phyloP scores from a whole-genome alignment of 2,329 filamentous ascomycete species.

The Aspergillus ochraceoroseus region DNA sequence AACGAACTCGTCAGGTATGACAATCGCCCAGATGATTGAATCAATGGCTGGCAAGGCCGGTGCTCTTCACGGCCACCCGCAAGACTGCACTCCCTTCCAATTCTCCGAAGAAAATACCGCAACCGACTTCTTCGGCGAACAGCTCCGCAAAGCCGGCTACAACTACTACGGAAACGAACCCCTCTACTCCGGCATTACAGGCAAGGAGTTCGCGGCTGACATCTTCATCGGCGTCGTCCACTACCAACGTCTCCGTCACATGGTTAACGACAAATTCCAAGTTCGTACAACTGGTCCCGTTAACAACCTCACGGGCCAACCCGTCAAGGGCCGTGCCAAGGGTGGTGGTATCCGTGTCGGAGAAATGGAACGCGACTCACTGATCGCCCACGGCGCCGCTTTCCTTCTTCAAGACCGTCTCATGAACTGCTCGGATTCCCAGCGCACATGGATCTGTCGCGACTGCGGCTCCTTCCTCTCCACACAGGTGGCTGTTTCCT shows the following conservation, averaged over 20 bases:
- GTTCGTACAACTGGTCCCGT: conserved; percentile 93
- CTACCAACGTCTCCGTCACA: conserved; percentile 96
- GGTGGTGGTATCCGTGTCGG: conserved; percentile 98
- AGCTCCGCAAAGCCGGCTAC: conserved; percentile 90
- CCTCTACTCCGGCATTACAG: conserved; percentile 96
- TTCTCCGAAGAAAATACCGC: conserved; percentile 92
- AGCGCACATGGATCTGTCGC: conserved; percentile 82
- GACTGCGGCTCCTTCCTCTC: conserved; percentile 86
- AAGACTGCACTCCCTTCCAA: conserved; percentile 91
- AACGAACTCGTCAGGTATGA: conserved; percentile 58
- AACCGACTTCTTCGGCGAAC: conserved; percentile 90
- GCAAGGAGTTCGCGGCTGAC: conserved; percentile 86
- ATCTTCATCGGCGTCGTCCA: conserved; percentile 97
- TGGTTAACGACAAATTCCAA: conserved; percentile 99
- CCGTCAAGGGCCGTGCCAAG: conserved; percentile 93
- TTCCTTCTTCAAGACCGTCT: conserved; percentile 92
- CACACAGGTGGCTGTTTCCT: conserved; percentile 56
- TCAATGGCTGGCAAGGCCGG: conserved; percentile 93
- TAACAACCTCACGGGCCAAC: conserved; percentile 84
- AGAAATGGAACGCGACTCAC: conserved; percentile 96
- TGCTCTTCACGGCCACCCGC: conserved; percentile 87
- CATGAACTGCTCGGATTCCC: conserved; percentile 95
- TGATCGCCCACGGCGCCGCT: conserved; percentile 90
- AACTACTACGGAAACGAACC: conserved; percentile 98
- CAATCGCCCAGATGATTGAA: conserved; percentile 98